Evolutionary conservation across 176 grass and related monocot species (phyloP).

Genomic region (Secale cereale): DNA sequence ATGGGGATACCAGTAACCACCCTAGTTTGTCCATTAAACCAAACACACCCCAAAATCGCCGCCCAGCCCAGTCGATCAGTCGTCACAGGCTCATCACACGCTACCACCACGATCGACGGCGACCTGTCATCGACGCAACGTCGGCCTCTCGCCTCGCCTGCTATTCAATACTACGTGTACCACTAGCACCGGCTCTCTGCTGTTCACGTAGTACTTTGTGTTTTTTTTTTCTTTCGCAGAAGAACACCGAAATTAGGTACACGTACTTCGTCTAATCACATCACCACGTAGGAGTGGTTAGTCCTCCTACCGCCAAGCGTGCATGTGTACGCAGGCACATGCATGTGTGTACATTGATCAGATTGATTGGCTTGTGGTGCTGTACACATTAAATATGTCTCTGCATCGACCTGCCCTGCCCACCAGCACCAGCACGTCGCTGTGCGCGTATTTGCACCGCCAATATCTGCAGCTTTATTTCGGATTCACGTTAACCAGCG

Average conservation of each 20-base stretch:
- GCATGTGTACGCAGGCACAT: background rate
- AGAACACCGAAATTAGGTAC: background rate
- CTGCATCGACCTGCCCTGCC: background rate
- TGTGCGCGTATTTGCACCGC: conserved; percentile 3
- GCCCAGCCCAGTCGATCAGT: background rate
- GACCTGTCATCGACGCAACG: background rate
- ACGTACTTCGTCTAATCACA: background rate
- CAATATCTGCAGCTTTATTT: background rate
- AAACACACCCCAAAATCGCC: background rate
- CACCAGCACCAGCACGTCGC: background rate
- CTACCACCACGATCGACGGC: background rate
- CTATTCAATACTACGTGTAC: background rate
- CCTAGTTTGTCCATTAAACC: no score
- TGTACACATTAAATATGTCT: background rate
- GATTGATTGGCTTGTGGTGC: background rate
- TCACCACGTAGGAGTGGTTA: background rate
- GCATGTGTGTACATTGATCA: background rate
- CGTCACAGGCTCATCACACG: background rate
- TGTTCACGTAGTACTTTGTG: background rate
- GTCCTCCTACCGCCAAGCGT: background rate
- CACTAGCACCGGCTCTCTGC: background rate
- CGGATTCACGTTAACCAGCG: background rate
- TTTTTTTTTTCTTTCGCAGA: background rate
- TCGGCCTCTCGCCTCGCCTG: background rate
- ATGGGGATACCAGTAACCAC: no score